These are phyloP conservation scores for Alternaria sp. DNA, from an alignment of 2,329 filamentous ascomycete species.

Conservation along the genomic window DNA sequence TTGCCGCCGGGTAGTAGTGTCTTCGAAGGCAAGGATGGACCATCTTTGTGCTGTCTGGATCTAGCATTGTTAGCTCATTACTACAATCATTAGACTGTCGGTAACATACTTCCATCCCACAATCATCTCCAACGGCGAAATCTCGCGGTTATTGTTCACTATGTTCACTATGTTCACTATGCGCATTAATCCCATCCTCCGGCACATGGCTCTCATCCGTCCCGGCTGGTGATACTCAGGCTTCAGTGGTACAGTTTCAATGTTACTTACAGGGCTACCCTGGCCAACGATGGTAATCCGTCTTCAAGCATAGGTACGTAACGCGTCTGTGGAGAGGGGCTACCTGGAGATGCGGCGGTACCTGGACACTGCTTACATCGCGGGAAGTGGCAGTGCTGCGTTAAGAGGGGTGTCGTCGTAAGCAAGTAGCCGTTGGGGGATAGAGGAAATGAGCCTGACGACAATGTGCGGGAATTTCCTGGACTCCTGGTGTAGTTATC, in stretches of 20 bases:
- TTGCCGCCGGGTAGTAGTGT: neutral
- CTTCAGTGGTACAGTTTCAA: neutral
- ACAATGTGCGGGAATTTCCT: neutral
- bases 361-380: neutral
- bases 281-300: neutral
- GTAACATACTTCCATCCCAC: neutral
- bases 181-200: accelerated
- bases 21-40: neutral
- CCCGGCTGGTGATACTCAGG: neutral
- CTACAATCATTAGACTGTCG: no score
- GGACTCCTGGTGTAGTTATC: neutral
- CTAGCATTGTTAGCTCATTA: neutral
- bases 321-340: neutral
- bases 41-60: neutral
- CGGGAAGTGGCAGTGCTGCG: neutral
- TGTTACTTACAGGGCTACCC: neutral
- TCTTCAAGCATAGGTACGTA: neutral
- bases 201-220: neutral
- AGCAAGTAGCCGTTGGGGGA: neutral
- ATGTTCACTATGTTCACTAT: neutral
- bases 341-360: neutral
- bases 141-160: no score
- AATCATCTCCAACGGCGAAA: neutral
- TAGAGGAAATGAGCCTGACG: neutral
- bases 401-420: neutral